Conservation (phyloP, 805 yeast genomes). For the Candida nemodendra region DNA sequence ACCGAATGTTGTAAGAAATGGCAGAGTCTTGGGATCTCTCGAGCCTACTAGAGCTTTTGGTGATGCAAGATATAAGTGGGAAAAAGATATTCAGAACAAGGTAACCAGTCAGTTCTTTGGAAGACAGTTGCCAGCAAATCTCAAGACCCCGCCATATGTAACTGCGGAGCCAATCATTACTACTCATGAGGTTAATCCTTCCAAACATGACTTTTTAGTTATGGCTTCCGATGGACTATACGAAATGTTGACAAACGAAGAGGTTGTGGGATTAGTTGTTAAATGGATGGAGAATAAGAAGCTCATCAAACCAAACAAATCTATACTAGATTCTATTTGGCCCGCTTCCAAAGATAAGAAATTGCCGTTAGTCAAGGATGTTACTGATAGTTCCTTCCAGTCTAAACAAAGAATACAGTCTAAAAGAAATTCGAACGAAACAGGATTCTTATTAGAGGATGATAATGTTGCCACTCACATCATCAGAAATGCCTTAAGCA, state of each 20-base stretch:
- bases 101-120: conserved; percentile 80
- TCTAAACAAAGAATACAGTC: conserved; percentile 70
- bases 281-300: conserved; percentile 85
- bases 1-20: conserved; percentile 76
- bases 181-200: conserved; percentile 69
- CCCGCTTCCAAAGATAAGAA: conserved; percentile 35
- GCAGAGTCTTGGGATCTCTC: conserved; percentile 87
- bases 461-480: conserved; percentile 89
- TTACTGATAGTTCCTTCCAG: conserved; percentile 56
- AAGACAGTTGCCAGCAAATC: conserved; percentile 65
- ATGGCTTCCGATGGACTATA: conserved; percentile 93
- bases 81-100: conserved; percentile 66
- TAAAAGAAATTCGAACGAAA: conserved; percentile 42
- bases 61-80: conserved; percentile 90
- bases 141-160: conserved; percentile 92
- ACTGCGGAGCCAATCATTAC: conserved; percentile 95
- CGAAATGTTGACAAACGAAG: conserved; percentile 89
- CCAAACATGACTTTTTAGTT: conserved; percentile 79
- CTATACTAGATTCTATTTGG: conserved; percentile 42
- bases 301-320: conserved; percentile 50
- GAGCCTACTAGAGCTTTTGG: conserved; percentile 98
- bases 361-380: conserved; percentile 62
- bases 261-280: conserved; percentile 87
- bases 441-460: conserved; percentile 68
- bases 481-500: conserved; percentile 85